Evolutionary conservation across 805 yeast species (phyloP).

Genomic region (Pachysolen tannophilus): DNA sequence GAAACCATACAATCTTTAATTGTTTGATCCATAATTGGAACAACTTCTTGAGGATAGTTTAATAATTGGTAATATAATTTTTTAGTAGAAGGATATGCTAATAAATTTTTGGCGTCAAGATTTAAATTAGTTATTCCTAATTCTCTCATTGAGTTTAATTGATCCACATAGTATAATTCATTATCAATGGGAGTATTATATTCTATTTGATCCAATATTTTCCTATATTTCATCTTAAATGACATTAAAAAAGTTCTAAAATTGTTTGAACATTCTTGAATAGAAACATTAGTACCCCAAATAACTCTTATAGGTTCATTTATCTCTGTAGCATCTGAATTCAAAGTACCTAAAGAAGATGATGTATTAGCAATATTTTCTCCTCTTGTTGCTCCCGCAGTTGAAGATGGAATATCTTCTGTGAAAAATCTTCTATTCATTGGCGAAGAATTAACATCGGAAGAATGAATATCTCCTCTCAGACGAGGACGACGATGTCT

Average conservation of each 20-base stretch:
- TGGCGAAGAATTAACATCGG: slow-evolving; percentile 65
- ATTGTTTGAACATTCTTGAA: slow-evolving; percentile 73
- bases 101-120: slow-evolving; percentile 73
- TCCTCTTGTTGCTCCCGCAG: slow-evolving; percentile 14
- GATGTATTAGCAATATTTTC: slow-evolving; percentile 9
- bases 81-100: slow-evolving; percentile 66
- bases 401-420: slow-evolving; percentile 24
- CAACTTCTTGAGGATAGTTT: slow-evolving; percentile 93
- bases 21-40: slow-evolving; percentile 97
- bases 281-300: slow-evolving; percentile 98
- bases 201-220: slow-evolving; percentile 33
- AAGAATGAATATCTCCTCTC: slow-evolving; percentile 73
- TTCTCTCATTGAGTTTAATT: slow-evolving; percentile 65
- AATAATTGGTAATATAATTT: slow-evolving; percentile 79
- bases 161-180: slow-evolving; percentile 63
- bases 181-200: slow-evolving; percentile 50
- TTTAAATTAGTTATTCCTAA: slow-evolving; percentile 78
- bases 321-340: slow-evolving; percentile 26
- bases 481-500: slow-evolving; percentile 35
- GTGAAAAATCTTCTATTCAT: slow-evolving; percentile 53
- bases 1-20: slow-evolving; percentile 84
- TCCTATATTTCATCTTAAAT: slow-evolving; percentile 72
- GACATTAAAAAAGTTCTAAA: slow-evolving; percentile 81
- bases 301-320: slow-evolving; percentile 84
- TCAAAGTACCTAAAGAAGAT: slow-evolving; percentile 14